A percentile compares a stretch with the other conserved stretches of the same genome.
Evolutionary conservation across 2,329 filamentous ascomycete genomes (phyloP).

Genomic region (Talaromyces marneffei): DNA sequence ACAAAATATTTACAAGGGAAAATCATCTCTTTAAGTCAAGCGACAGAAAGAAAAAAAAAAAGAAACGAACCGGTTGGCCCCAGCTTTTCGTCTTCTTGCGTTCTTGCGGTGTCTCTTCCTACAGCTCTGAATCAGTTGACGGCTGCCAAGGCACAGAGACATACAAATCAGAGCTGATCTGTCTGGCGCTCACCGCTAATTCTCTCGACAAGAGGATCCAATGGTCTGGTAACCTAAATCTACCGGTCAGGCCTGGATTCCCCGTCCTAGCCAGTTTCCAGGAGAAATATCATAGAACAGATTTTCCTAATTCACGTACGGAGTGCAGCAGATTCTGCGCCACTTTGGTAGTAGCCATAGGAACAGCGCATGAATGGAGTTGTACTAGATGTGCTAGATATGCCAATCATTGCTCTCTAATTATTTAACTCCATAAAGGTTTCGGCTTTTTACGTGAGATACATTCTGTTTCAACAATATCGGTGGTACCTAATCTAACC

Average conservation of each 20-base stretch:
- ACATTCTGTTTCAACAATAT: background rate
- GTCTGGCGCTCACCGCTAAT: slow-evolving; percentile 10
- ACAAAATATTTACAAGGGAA: background rate
- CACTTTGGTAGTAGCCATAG: background rate
- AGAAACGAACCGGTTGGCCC: background rate
- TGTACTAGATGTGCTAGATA: background rate
- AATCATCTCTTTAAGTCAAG: background rate
- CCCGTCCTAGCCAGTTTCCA: background rate
- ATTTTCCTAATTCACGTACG: background rate
- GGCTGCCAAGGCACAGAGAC: slow-evolving; percentile 2
- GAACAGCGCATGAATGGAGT: slow-evolving; percentile 1
- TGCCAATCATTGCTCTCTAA: background rate
- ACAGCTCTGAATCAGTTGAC: background rate
- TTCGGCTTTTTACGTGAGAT: background rate
- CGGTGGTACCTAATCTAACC: slow-evolving; percentile 2
- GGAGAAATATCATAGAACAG: background rate
- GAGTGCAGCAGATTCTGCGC: background rate
- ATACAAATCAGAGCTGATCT: slow-evolving; percentile 7
- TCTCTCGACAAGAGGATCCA: background rate
- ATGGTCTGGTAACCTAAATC: slow-evolving; percentile 1
- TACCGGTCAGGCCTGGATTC: background rate
- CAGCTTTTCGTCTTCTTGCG: background rate
- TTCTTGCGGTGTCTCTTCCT: slow-evolving; percentile 7
- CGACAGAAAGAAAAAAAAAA: background rate
- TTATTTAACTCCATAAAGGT: background rate